Conservation (phyloP, 129 eudicot species). For the Heracleum sosnowskyi region DNA sequence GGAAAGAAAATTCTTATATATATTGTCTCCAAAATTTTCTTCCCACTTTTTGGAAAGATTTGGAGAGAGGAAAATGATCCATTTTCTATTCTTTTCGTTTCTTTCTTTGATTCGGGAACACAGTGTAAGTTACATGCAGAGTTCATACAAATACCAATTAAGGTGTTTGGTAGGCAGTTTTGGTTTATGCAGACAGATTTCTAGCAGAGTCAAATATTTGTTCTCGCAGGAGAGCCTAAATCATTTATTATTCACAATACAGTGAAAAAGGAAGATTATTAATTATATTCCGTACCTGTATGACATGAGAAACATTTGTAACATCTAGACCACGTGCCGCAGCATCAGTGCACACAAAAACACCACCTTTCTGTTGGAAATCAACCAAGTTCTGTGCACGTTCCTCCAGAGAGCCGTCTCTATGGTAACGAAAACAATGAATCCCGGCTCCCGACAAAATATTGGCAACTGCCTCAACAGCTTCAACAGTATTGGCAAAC, state of each 20-base stretch:
- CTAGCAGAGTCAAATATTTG: not conserved
- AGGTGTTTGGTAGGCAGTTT: not conserved
- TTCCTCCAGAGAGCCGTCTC: constrained; percentile 66
- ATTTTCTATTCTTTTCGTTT: too few species aligned
- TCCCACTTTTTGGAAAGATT: too few species aligned
- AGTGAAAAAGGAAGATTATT: not conserved
- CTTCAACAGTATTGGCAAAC: constrained; percentile 95
- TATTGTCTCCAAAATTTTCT: too few species aligned
- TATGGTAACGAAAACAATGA: constrained; percentile 65
- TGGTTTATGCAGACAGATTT: not conserved
- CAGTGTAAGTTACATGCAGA: not conserved
- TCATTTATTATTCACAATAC: not conserved
- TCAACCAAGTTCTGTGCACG: constrained; percentile 55
- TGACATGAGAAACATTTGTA: constrained; percentile 86
- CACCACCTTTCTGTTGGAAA: constrained; percentile 74
- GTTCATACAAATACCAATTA: not conserved
- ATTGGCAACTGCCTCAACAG: constrained; percentile 78
- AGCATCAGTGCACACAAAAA: constrained; percentile 94
- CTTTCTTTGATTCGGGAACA: too few species aligned
- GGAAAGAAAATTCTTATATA: too few species aligned
- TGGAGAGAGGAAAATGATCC: too few species aligned
- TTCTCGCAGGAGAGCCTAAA: not conserved
- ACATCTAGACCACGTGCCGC: constrained; percentile 97
- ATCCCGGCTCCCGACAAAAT: constrained; percentile 59
- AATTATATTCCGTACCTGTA: constrained; percentile 44